Evolutionary conservation across 169 alveolate species (phyloP).

Genomic region (Plasmodium knowlesi): DNA sequence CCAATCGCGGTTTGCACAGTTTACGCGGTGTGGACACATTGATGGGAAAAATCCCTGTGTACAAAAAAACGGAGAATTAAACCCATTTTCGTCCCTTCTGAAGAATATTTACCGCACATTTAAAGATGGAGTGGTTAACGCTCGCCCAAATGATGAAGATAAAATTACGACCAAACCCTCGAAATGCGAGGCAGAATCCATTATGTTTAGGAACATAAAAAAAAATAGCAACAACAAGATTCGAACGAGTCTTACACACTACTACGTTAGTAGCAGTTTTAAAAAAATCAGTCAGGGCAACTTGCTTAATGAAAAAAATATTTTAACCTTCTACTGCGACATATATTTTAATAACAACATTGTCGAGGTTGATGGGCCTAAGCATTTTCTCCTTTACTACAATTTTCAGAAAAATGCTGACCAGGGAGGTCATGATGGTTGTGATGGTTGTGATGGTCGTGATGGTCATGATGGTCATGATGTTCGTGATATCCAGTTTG

Average conservation of each 20-base stretch:
- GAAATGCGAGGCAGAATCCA: constrained; percentile 20
- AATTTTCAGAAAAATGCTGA: neutral
- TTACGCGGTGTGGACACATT: neutral
- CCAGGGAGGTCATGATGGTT: neutral
- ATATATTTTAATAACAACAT: constrained; percentile 69
- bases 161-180: neutral
- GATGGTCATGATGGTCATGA: no score
- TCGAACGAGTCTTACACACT: constrained; percentile 72
- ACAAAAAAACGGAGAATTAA: neutral
- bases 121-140: neutral
- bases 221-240: constrained; percentile 69
- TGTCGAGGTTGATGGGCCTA: constrained; percentile 74
- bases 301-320: constrained; percentile 65
- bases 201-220: constrained; percentile 50
- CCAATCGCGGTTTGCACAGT: neutral
- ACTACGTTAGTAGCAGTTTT: constrained; percentile 68
- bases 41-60: neutral
- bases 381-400: constrained; percentile 66
- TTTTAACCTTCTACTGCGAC: constrained; percentile 70
- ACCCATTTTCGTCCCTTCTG: constrained; percentile 32
- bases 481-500: neutral
- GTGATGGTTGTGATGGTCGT: no score
- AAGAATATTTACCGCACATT: neutral
- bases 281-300: constrained; percentile 18
- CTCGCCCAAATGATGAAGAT: neutral